Conservation (phyloP, 768 basidiomycete genomes). For the Amanita rubescens region DNA sequence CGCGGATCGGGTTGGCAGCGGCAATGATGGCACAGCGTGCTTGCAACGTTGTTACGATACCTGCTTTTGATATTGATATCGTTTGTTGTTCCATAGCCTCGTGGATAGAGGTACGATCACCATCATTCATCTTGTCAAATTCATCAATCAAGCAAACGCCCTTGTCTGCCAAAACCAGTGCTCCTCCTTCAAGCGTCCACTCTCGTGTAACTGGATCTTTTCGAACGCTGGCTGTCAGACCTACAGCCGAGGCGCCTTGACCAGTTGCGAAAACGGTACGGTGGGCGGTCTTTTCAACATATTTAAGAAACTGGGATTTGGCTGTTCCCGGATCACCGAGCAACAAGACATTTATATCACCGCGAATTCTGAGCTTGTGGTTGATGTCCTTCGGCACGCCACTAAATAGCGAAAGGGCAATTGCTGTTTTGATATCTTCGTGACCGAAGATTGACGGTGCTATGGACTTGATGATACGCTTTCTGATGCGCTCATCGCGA, state of each 20-base stretch:
- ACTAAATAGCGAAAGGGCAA: slow-evolving; percentile 91
- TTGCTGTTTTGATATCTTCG: slow-evolving; percentile 97
- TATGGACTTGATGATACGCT: slow-evolving; percentile 97
- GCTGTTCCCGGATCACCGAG: slow-evolving; percentile 98
- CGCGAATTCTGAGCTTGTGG: slow-evolving; percentile 91
- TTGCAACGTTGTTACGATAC: slow-evolving; percentile 96
- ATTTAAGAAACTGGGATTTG: slow-evolving; percentile 98
- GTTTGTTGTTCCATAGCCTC: slow-evolving; percentile 99
- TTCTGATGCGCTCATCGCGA: slow-evolving; percentile 89
- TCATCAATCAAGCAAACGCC: slow-evolving; percentile 98
- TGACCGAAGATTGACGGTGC: slow-evolving; percentile 99
- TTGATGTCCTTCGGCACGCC: slow-evolving; percentile 96
- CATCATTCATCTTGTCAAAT: slow-evolving; percentile 99
- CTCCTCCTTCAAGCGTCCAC: slow-evolving; percentile 98
- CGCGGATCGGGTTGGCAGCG: slow-evolving; percentile 95
- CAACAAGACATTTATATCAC: slow-evolving; percentile 94
- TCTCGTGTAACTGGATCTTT: slow-evolving; percentile 96
- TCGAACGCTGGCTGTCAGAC: slow-evolving; percentile 97
- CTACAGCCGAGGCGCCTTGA: slow-evolving; percentile 96
- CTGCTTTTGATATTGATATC: slow-evolving; percentile 98
- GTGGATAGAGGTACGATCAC: slow-evolving; percentile 96
- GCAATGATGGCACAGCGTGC: slow-evolving; percentile 97
- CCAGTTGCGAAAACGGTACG: slow-evolving; percentile 97
- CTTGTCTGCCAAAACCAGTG: slow-evolving; percentile 96
- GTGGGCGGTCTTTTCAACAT: slow-evolving; percentile 97